phyloP scores from a whole-genome alignment of 108 stramenopile species.

The Fragilaria crotonensis region DNA sequence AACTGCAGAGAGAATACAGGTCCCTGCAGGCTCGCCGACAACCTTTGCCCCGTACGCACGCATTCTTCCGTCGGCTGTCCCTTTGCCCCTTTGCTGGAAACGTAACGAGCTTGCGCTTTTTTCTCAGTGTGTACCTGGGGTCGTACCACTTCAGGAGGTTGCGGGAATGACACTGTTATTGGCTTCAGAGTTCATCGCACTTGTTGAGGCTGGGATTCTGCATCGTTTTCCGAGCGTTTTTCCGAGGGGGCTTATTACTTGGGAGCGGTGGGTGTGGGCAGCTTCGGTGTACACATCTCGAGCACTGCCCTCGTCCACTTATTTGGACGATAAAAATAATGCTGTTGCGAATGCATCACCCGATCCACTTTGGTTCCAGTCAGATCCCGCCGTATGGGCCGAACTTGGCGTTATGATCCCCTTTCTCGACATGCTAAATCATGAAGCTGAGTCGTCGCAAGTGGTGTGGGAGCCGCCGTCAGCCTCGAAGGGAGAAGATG shows the following conservation, averaged over 20 bases:
- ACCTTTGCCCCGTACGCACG: conserved; percentile 83
- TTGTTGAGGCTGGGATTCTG: conserved; percentile 70
- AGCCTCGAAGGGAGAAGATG: conserved; percentile 9
- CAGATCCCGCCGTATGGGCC: conserved; percentile 61
- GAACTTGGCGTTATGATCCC: conserved; percentile 80
- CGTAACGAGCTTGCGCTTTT: conserved; percentile 76
- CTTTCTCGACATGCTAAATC: conserved; percentile 86
- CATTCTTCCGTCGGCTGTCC: conserved; percentile 73
- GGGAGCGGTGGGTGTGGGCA: conserved; percentile 91
- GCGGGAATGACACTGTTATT: conserved; percentile 64
- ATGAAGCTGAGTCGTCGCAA: conserved; percentile 58
- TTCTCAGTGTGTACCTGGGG: conserved; percentile 70
- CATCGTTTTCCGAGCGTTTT: conserved; percentile 56
- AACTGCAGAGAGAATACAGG: background rate
- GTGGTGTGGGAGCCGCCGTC: conserved; percentile 47
- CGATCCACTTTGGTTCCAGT: conserved; percentile 20
- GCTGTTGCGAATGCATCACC: conserved; percentile 16
- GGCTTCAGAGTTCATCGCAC: conserved; percentile 59
- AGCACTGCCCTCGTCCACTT: conserved; percentile 46
- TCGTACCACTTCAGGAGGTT: conserved; percentile 64
- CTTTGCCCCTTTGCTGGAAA: conserved; percentile 81
- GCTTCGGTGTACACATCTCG: conserved; percentile 66
- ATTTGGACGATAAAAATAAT: conserved; percentile 35
- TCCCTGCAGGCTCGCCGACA: conserved; percentile 24
- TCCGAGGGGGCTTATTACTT: conserved; percentile 70